Evolutionary conservation across 2,329 filamentous ascomycete species (phyloP).

Genomic region (Hypoxylon sp.): DNA sequence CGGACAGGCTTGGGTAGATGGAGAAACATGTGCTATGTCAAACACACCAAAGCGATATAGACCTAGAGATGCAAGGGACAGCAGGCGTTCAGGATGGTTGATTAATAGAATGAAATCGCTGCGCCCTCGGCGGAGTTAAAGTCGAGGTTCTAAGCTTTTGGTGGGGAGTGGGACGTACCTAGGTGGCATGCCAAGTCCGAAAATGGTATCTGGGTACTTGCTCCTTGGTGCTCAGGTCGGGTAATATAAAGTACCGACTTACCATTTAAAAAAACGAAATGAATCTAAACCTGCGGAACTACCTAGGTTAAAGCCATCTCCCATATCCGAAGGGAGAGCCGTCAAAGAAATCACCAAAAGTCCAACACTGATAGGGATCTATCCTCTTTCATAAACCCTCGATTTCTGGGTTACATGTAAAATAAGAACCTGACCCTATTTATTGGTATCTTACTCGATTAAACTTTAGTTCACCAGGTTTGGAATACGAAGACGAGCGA

Average conservation of each 20-base stretch:
- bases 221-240: neutral
- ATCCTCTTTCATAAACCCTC: too few species aligned
- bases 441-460: too few species aligned
- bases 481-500: neutral
- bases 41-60: neutral
- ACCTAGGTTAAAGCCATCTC: too few species aligned
- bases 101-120: neutral
- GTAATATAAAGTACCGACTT: neutral
- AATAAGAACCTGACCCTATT: too few species aligned
- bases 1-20: neutral
- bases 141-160: slow-evolving; percentile 4
- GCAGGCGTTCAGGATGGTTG: neutral
- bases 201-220: neutral
- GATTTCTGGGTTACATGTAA: too few species aligned
- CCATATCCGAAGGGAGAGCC: neutral
- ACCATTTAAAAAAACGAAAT: neutral
- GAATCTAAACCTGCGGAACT: neutral
- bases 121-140: neutral
- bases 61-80: neutral
- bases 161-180: neutral
- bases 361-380: too few species aligned
- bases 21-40: neutral
- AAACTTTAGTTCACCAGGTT: neutral
- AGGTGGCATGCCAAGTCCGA: too few species aligned
- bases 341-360: neutral